Conservation (phyloP, 2,329 filamentous ascomycete genomes). For the Trichoderma afroharzianum region DNA sequence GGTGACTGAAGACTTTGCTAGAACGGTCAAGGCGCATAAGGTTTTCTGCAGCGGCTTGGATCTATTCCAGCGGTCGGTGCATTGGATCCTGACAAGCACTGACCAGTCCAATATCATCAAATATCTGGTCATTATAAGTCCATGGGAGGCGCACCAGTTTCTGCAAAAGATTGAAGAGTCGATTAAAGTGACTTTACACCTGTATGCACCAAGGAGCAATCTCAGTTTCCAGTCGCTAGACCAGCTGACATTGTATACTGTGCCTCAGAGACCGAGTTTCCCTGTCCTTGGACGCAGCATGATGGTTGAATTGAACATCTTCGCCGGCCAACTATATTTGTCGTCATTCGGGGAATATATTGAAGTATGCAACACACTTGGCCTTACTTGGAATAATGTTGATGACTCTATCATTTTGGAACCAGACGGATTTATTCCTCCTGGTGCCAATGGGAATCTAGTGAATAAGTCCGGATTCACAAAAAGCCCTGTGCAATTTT, state of each 20-base stretch:
- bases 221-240: neutral
- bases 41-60: conserved; percentile 10
- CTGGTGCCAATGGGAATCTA: neutral
- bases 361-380: conserved; percentile 48
- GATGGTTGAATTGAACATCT: conserved; percentile 56
- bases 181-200: conserved; percentile 40
- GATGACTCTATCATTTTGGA: conserved; percentile 25
- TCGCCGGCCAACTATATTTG: conserved; percentile 66
- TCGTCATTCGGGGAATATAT: conserved; percentile 51
- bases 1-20: conserved; percentile 13
- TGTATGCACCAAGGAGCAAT: conserved; percentile 46
- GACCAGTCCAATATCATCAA: neutral
- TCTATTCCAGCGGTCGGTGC: conserved; percentile 24
- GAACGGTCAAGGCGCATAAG: neutral
- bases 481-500: conserved; percentile 36
- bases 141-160: conserved; percentile 52
- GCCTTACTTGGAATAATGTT: conserved; percentile 36
- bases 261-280: neutral
- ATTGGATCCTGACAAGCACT: conserved; percentile 25
- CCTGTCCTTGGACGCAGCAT: conserved; percentile 23
- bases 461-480: conserved; percentile 26
- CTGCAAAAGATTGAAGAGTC: conserved; percentile 26
- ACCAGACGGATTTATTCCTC: conserved; percentile 34
- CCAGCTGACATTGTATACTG: neutral
- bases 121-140: conserved; percentile 16